phyloP scores from a whole-genome alignment of 139 green algal species.

The Tetradesmus lagerheimii region DNA sequence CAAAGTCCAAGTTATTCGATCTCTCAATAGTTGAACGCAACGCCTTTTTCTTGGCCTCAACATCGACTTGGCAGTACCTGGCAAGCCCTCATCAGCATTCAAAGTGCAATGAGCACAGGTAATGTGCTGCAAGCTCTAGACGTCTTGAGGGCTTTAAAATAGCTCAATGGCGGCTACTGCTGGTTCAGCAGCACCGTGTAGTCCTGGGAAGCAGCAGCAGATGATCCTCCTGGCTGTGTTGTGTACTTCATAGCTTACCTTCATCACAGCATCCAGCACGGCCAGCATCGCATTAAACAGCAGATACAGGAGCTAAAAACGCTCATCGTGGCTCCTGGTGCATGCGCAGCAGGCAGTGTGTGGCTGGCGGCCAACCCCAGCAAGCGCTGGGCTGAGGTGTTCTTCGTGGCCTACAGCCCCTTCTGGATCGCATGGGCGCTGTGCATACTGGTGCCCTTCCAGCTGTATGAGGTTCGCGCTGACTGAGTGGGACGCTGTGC shows the following conservation, averaged over 20 bases:
- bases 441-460: slow-evolving; percentile 91
- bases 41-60: too few relatives aligned
- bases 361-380: slow-evolving; percentile 86
- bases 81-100: neutral
- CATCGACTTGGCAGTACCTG: too few relatives aligned
- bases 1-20: too few relatives aligned
- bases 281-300: neutral
- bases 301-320: neutral
- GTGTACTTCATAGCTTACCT: neutral
- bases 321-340: neutral
- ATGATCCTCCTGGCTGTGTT: neutral
- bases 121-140: neutral
- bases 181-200: neutral
- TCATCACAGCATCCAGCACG: too few relatives aligned
- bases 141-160: neutral
- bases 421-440: slow-evolving; percentile 95
- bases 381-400: slow-evolving; percentile 93
- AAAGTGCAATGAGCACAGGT: neutral
- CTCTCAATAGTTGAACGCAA: too few relatives aligned
- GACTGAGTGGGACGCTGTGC: neutral
- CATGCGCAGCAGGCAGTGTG: slow-evolving; percentile 12
- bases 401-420: slow-evolving; percentile 93
- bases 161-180: neutral
- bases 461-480: slow-evolving; percentile 89
- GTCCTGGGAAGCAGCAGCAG: neutral